Conservation (phyloP, 75 land plant species). For the Sequoiadendron giganteum region DNA sequence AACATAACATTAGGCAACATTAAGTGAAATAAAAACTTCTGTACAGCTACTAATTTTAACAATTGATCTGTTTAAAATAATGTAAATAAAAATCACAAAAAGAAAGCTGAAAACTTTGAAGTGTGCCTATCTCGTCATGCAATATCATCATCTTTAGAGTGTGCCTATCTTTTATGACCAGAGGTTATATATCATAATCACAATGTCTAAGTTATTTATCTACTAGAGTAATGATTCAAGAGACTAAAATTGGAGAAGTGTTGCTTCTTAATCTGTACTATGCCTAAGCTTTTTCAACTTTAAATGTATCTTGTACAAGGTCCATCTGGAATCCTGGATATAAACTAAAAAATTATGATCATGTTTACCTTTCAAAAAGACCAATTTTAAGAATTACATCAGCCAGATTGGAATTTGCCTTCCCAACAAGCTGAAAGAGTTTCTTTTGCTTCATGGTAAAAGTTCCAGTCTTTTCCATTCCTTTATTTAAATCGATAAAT, state of each 20-base stretch:
- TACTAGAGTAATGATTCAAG: background rate
- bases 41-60: background rate
- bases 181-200: too few species aligned
- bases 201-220: background rate
- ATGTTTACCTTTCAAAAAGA: conserved; percentile 73
- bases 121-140: too few species aligned
- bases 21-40: background rate
- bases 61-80: background rate
- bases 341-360: background rate
- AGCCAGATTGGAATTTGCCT: conserved; percentile 85
- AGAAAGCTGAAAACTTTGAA: too few species aligned
- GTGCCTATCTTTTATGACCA: too few species aligned
- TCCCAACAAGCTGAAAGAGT: conserved; percentile 79
- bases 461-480: conserved; percentile 84
- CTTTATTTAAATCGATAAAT: conserved; percentile 75
- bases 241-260: background rate
- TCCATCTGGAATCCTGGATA: background rate
- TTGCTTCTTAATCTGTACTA: background rate
- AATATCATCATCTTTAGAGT: too few species aligned
- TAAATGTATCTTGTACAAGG: background rate
- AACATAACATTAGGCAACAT: background rate
- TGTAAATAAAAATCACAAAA: background rate
- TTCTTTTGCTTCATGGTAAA: conserved; percentile 77
- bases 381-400: conserved; percentile 83
- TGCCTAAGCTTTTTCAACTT: background rate